Base-by-base conservation (phyloP, 805 yeast species). In the Kluyveromyces lactis region DNA sequence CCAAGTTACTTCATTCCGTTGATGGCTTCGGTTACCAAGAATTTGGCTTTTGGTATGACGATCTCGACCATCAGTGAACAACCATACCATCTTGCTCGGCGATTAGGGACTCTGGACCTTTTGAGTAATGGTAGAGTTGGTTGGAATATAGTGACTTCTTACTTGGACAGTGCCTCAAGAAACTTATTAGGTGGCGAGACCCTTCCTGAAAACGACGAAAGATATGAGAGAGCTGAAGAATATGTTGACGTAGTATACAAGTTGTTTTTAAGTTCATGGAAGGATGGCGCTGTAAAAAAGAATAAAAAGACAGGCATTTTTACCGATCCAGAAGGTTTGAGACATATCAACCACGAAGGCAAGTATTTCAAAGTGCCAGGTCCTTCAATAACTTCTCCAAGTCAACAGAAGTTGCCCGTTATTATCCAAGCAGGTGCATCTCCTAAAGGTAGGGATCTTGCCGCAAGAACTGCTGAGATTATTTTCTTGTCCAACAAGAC, bases 131-230 rank as follows among this genome's bases (percentile, higher is more conserved):
- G 70, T 11, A 51, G 71, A 44, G 42, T 66, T 36, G 71, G 69
- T 26, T 66, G 71, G 70, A 66, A 66, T 42, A 56, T 66, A 9
- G 71, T 66, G n/a, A 57, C 68, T 10, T 59, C 66, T 3, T 64
- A 66, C 39, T 47, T 64, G 40, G 67, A 65, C 37, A 57, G 65
- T 45, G 69, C 69, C 9, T 62, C 69, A 9, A 50, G 63, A 43
- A 62, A 64, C 41, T 47, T 62, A 18, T 48, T 62, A 26, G 60
- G 61, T 33, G 61, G 60, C 3, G 56, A 55, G 24, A 39, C 48
- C 4, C 56, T 63, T 19, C 62, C 66, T 12, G 55, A 55, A 4
- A 71, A 66, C 42, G 67, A 60, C 26, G 66, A 63, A 41, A 55
- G 71, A 38, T 66, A 66, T 42, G 49, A 39, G 3, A 47, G 53